These are phyloP conservation scores for Trichoderma gamsii DNA, from an alignment of 495 filamentous ascomycete species.

Conservation along the genomic window DNA sequence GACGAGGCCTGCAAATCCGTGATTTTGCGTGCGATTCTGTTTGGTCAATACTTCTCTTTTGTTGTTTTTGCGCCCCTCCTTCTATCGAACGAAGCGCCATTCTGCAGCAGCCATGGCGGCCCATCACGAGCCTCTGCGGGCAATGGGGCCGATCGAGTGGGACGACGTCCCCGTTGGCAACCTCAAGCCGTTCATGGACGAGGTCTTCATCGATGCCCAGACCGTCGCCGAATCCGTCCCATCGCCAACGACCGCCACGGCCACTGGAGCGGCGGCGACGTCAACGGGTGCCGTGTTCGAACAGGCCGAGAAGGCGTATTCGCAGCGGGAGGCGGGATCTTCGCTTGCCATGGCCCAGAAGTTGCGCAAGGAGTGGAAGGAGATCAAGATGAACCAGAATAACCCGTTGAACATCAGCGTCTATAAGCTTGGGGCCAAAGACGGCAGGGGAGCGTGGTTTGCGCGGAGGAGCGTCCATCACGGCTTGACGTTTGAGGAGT, in stretches of 20 bases:
- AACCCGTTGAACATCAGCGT: conserved; percentile 72
- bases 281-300: background rate
- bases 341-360: conserved; percentile 18
- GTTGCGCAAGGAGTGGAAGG: conserved; percentile 83
- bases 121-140: conserved; percentile 59
- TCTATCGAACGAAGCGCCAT: background rate
- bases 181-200: conserved; percentile 47
- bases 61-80: background rate
- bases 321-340: conserved; percentile 8
- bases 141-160: conserved; percentile 64
- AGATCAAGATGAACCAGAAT: conserved; percentile 62
- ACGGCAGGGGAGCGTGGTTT: conserved; percentile 87
- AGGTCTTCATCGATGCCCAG: conserved; percentile 56
- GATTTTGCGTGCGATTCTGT: background rate
- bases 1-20: background rate
- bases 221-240: conserved; percentile 68
- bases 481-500: conserved; percentile 61
- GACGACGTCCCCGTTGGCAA: conserved; percentile 52
- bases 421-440: conserved; percentile 72
- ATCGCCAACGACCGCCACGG: conserved; percentile 36
- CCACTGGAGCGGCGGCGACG: background rate
- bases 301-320: conserved; percentile 15
- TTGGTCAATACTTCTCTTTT: background rate
- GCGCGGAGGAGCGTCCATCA: conserved; percentile 77
- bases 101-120: background rate